A percentile compares a stretch with the other conserved stretches of the same genome.
Evolutionary conservation across 768 basidiomycete genomes (phyloP).

Genomic region (Lactarius sp.): DNA sequence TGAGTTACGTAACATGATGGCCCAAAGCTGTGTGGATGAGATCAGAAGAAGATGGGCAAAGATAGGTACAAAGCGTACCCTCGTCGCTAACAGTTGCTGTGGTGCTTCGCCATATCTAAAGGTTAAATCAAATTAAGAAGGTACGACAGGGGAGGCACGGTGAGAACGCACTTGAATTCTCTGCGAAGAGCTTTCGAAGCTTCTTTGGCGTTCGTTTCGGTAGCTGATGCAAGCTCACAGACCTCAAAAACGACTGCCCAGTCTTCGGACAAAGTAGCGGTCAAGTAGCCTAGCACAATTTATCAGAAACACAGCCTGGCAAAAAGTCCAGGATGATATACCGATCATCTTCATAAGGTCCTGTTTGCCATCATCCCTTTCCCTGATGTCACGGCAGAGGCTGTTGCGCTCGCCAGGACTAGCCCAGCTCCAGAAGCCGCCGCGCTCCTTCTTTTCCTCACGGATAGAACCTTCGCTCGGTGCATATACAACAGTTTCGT

Average conservation of each 20-base stretch:
- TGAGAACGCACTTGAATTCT: slow-evolving; percentile 68
- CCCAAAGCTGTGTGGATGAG: slow-evolving; percentile 59
- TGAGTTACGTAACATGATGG: slow-evolving; percentile 82
- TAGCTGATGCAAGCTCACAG: slow-evolving; percentile 74
- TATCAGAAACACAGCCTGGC: slow-evolving; percentile 2
- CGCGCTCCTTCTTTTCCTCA: slow-evolving; percentile 40
- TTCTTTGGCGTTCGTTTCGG: slow-evolving; percentile 76
- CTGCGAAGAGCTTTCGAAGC: slow-evolving; percentile 75
- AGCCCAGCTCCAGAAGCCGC: slow-evolving; percentile 48
- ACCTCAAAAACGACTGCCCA: slow-evolving; percentile 80
- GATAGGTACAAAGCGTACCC: slow-evolving; percentile 8
- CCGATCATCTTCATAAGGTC: too few relatives aligned
- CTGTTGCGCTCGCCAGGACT: slow-evolving; percentile 35
- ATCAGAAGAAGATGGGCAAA: background rate
- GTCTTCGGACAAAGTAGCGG: slow-evolving; percentile 75
- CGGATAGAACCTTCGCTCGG: slow-evolving; percentile 28
- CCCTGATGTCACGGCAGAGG: slow-evolving; percentile 37
- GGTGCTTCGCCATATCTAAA: slow-evolving; percentile 22
- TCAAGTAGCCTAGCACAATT: slow-evolving; percentile 52
- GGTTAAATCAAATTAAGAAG: background rate
- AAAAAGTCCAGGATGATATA: too few relatives aligned
- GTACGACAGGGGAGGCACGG: background rate
- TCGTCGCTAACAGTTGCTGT: slow-evolving; percentile 24
- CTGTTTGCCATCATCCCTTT: slow-evolving; percentile 35
- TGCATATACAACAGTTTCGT: slow-evolving; percentile 27